Evolutionary conservation across 257 asterid genomes (phyloP), one percentile per base, ranked within the genome.

Genomic region (Forsythia suspensa): DNA sequence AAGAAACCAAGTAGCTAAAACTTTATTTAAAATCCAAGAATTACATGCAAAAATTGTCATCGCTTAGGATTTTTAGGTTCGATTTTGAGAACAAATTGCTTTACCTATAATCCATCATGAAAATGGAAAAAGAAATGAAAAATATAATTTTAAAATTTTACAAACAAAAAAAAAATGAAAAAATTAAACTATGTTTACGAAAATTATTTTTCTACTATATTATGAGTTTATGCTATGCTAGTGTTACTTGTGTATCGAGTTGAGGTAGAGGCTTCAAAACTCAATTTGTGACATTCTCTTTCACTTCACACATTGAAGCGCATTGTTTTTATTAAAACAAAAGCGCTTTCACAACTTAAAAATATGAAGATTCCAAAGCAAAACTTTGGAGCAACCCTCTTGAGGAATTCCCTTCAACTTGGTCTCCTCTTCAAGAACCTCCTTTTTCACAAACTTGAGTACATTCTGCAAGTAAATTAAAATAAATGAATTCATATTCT

Each of bases 341-440:
- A 21, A 1, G 5, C 38, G 39, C 38, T 9, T 63, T 63, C 38
- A 63, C 39, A 5, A 39, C 42, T 46, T 13, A 24, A 83, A 80
- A 80, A 89, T 73, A 24, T 84, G 80, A 79, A 95, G 87, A 83
- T 85, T 86, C 99, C 98, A 95, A 6, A 91, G 71, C 78, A 95
- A 44, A 83, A 93, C 81, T 84, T 81, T 90, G 24, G 97, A 91
- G 88, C 98, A 95, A 82, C 84, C 93, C 43, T 85, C 82, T 16
- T 80, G 74, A 37, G 97, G 96, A 76, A 95, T 85, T 39, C 96
- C 98, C 86, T 87, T 93, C 84, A 94, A 84, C 76, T 89, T 91
- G 3, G 96, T 87, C 76, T 92, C 98, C 80, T 92, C 98, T 82
- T 94, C 97, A 79, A 92, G 95, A 72, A 93, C 94, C 76, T 93